These are phyloP conservation scores for Aristolochia californica DNA, from an alignment of 164 flowering plant genomes.

Conservation along the genomic window DNA sequence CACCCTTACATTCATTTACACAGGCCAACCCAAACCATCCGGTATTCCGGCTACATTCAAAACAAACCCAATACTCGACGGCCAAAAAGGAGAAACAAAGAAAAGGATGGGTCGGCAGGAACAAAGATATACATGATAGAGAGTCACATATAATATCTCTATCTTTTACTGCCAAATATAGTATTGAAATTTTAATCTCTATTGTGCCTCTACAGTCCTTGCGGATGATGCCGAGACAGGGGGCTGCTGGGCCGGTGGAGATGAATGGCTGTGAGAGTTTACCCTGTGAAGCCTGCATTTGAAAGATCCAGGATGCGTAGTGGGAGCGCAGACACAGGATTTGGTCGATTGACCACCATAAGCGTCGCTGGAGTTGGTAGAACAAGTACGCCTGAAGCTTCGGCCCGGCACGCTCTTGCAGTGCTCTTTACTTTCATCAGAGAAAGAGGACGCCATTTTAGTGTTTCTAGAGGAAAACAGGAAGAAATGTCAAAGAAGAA, in stretches of 20 bases:
- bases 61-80: constrained; percentile 4
- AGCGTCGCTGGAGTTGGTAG: constrained; percentile 1
- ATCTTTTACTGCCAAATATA: background rate
- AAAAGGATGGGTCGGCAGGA: background rate
- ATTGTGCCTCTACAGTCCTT: constrained; percentile 18
- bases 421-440: constrained; percentile 3
- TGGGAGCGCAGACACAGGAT: constrained; percentile 19
- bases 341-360: constrained; percentile 3
- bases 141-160: background rate
- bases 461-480: background rate
- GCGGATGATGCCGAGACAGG: constrained; percentile 11
- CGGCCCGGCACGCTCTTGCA: background rate
- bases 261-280: constrained; percentile 12
- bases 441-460: constrained; percentile 10
- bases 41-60: constrained; percentile 1
- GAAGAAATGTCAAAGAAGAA: no score
- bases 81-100: background rate
- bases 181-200: background rate
- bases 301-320: constrained; percentile 19
- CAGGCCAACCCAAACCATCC: background rate
- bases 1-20: constrained; percentile 10
- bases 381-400: constrained; percentile 9
- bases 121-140: background rate
- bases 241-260: constrained; percentile 13
- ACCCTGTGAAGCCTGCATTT: constrained; percentile 24